phyloP scores from a whole-genome alignment of 2,329 filamentous ascomycete genomes.

The Colletotrichum sp. region DNA sequence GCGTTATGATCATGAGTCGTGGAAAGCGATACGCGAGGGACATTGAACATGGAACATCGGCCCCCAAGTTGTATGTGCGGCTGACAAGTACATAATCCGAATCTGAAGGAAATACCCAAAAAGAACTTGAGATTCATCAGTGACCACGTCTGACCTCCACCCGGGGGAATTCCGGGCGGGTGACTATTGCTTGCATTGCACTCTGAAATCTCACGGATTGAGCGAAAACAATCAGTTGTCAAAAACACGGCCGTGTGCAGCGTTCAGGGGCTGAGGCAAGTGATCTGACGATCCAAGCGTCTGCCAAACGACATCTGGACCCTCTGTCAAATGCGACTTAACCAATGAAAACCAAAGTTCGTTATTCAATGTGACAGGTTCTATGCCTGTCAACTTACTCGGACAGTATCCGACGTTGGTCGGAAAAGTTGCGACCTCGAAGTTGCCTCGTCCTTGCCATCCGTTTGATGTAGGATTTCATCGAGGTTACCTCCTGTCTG shows the following conservation, averaged over 20 bases:
- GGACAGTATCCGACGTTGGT: not conserved
- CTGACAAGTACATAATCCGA: not conserved
- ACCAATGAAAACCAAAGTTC: not conserved
- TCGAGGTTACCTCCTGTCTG: not conserved
- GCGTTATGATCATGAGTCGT: constrained; percentile 5
- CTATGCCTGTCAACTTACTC: not conserved
- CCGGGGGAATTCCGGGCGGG: not conserved
- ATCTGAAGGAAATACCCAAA: not conserved
- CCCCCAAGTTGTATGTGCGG: not conserved
- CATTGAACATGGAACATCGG: not conserved
- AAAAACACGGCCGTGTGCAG: not conserved
- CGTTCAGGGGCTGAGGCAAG: not conserved
- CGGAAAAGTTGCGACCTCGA: not conserved
- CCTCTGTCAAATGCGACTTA: not conserved
- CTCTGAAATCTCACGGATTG: not conserved
- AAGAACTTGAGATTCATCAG: not conserved
- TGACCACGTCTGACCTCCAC: not conserved
- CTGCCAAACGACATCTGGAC: not conserved
- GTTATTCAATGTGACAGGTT: not conserved
- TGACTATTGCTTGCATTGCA: not conserved
- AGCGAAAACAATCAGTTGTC: not conserved
- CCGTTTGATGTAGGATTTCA: not conserved
- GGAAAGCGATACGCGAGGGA: not conserved
- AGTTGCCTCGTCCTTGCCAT: not conserved
- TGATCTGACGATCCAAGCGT: not conserved